These are phyloP conservation scores for Fragaria ananassa DNA, from an alignment of 306 rosid species.

Conservation along the genomic window DNA sequence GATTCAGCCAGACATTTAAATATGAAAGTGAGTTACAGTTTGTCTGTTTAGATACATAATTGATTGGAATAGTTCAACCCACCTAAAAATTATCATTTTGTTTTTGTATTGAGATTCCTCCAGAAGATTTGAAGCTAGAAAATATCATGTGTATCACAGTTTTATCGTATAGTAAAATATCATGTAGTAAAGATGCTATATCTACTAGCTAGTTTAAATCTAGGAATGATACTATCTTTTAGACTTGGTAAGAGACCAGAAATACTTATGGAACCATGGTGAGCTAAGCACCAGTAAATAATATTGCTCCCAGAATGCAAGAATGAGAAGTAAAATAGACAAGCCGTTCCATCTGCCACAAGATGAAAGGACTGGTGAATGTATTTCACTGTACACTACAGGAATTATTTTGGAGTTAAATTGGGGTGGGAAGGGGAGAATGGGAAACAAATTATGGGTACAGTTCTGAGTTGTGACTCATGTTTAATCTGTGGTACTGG, in stretches of 20 bases:
- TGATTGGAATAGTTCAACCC: neutral
- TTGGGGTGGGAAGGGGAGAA: neutral
- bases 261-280: neutral
- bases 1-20: neutral
- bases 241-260: neutral
- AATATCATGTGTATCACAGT: neutral
- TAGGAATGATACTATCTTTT: neutral
- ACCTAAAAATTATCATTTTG: neutral
- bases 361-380: neutral
- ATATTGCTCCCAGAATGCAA: neutral
- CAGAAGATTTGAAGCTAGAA: neutral
- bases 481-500: neutral
- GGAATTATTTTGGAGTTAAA: neutral
- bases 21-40: neutral
- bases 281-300: constrained; percentile 1
- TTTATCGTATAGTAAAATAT: neutral
- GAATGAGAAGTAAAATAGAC: neutral
- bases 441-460: neutral
- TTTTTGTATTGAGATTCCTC: neutral
- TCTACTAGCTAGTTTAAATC: neutral
- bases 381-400: neutral
- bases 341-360: neutral
- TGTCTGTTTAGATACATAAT: neutral
- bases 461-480: neutral
- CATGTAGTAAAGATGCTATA: neutral